Percentiles rank a stretch among this genome's conserved stretches.
These are phyloP conservation scores for Panicum hallii DNA, from an alignment of 202 grass and related monocot genomes.

Conservation along the genomic window DNA sequence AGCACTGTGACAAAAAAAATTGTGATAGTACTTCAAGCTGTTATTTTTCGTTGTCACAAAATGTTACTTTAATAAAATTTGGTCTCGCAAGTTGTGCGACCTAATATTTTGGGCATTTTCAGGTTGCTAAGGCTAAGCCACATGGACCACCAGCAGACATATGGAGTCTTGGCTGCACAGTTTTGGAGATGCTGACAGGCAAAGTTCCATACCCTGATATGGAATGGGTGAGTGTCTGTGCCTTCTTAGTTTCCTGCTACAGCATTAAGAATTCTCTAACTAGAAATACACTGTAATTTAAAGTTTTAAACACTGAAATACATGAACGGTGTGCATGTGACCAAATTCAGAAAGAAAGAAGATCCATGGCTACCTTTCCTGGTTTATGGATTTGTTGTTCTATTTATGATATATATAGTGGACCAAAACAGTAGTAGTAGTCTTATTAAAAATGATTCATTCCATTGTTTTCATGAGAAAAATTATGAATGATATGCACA, in stretches of 20 bases:
- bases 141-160: slow-evolving; percentile 87
- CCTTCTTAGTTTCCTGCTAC: slow-evolving; percentile 26
- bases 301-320: slow-evolving; percentile 25
- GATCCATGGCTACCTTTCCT: neutral
- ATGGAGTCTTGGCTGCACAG: slow-evolving; percentile 99
- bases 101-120: neutral
- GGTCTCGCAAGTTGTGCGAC: neutral
- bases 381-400: neutral
- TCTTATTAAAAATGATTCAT: neutral
- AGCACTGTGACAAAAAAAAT: neutral
- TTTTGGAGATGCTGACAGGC: slow-evolving; percentile 90
- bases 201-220: slow-evolving; percentile 79
- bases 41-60: neutral
- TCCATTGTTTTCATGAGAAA: slow-evolving; percentile 12
- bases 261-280: slow-evolving; percentile 1
- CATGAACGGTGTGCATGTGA: neutral
- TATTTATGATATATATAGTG: neutral
- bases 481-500: neutral
- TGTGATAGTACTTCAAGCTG: neutral
- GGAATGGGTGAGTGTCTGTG: slow-evolving; percentile 73
- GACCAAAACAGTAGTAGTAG: neutral
- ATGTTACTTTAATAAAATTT: slow-evolving; percentile 3
- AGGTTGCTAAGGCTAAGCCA: slow-evolving; percentile 80
- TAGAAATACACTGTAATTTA: slow-evolving; percentile 10
- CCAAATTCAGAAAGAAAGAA: slow-evolving; percentile 1